Conservation (phyloP, 345 rosid genomes). For the Excoecaria cochinchinensis region DNA sequence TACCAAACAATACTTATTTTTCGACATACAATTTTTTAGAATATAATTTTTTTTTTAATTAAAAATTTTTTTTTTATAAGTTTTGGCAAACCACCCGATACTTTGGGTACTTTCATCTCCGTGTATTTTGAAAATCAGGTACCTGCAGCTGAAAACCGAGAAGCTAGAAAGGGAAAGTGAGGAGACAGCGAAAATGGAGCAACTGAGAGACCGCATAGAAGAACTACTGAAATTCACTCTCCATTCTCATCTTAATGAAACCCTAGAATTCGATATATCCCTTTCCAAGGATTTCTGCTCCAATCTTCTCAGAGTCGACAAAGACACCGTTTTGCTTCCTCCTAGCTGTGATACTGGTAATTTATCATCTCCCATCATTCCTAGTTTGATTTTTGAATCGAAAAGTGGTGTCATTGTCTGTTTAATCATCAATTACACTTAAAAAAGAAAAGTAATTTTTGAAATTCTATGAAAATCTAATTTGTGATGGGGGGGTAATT, state of each 20-base stretch:
- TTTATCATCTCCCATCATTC: not conserved
- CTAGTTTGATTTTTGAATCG: not conserved
- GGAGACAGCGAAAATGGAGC: conserved; percentile 25
- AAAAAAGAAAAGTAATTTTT: not conserved
- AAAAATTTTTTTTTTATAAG: too few relatives aligned
- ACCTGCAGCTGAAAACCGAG: not conserved
- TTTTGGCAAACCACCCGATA: too few relatives aligned
- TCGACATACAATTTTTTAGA: too few relatives aligned
- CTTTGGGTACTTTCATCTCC: too few relatives aligned
- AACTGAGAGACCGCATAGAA: conserved; percentile 35
- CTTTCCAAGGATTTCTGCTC: conserved; percentile 47
- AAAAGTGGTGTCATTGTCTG: too few relatives aligned
- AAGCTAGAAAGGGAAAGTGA: not conserved
- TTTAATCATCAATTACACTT: too few relatives aligned
- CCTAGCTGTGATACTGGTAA: not conserved
- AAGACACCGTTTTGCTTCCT: conserved; percentile 1
- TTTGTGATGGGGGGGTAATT: not conserved
- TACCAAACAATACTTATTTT: too few relatives aligned
- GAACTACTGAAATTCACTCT: conserved; percentile 49
- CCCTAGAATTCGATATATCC: conserved; percentile 33
- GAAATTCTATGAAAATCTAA: not conserved
- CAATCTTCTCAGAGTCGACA: conserved; percentile 33
- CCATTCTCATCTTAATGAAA: conserved; percentile 26
- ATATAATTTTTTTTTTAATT: too few relatives aligned
- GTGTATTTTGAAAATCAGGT: conserved; percentile 4